phyloP scores from a whole-genome alignment of 345 rosid genomes.

The Carallia pectinifolia region DNA sequence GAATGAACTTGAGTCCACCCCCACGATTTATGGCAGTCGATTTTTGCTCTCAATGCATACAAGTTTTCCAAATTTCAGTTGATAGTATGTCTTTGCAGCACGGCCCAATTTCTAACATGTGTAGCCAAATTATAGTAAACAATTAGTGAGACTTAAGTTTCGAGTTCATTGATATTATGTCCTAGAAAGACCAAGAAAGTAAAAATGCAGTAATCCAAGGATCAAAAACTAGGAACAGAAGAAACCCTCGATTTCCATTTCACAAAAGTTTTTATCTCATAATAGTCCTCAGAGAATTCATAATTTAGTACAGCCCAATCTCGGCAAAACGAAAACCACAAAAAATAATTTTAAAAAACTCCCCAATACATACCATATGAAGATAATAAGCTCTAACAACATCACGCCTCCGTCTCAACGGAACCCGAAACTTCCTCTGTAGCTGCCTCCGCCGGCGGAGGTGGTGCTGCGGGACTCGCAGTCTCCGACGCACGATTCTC shows the following conservation, averaged over 20 bases:
- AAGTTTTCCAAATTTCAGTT: too few species aligned
- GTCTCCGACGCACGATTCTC: slow-evolving; percentile 11
- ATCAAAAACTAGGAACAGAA: neutral
- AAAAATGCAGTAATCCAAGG: neutral
- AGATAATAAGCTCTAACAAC: slow-evolving; percentile 29
- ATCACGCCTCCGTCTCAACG: slow-evolving; percentile 42
- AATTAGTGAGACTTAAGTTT: too few species aligned
- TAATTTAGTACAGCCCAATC: slow-evolving; percentile 37
- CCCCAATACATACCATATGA: slow-evolving; percentile 36
- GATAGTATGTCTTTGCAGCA: too few species aligned
- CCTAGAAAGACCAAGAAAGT: neutral
- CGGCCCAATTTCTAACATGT: too few species aligned
- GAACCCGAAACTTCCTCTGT: slow-evolving; percentile 32
- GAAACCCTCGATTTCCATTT: slow-evolving; percentile 13
- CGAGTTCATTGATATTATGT: too few species aligned
- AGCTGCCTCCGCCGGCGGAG: slow-evolving; percentile 1
- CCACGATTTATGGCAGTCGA: too few species aligned
- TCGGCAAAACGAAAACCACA: slow-evolving; percentile 12
- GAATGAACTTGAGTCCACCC: too few species aligned
- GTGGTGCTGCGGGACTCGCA: slow-evolving; percentile 9
- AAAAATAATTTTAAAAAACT: slow-evolving; percentile 13
- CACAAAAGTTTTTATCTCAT: slow-evolving; percentile 1
- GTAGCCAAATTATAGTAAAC: too few species aligned
- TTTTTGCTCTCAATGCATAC: too few species aligned
- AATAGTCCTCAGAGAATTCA: slow-evolving; percentile 22